Base-by-base conservation (phyloP, 192 early-diverging fungal genomes). In the Coemansia umbellata region DNA sequence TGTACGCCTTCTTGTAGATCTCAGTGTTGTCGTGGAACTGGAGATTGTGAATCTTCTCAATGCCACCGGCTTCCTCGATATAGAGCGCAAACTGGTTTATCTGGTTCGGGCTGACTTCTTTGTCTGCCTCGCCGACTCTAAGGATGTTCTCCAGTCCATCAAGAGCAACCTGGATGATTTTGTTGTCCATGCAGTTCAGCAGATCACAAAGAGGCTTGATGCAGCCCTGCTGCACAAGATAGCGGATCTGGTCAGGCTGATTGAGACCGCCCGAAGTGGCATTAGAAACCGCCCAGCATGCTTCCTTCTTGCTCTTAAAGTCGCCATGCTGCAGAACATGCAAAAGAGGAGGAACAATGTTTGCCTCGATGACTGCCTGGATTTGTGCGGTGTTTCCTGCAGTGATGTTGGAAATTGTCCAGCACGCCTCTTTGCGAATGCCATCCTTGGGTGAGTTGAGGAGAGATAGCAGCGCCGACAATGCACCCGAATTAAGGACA, bases 341-440 rank as follows among this genome's bases (percentile, higher is more conserved):
- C 63, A 96, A 89, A 26, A 99, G 82, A 11, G 89, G 92, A 11
- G 95, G 92, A 51, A 97, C 84, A 42, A 97, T 81, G 75, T 91
- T 92, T 63, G 91, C 91, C 47, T 99, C 92, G 54, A 99, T 95
- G 36, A 99, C 87, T 27, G 82, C 81, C 78, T 99, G 88, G 77
- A 99, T 97, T 75, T 99, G 95, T 17, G 71, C 63, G 15, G 90
- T 79, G 69, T 90, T 95, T 36, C 96, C 96, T 9, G 96, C 94
- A 24, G 96, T 99, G 72, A 99, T 91, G 81, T 99, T 99, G 22
- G 93, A 95, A 44, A 99, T 93, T 13, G 96, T 99, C 96, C 96
- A 99, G 80, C 94, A 97, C 37, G 95, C 92, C 75, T 99, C 96
- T 83, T 99, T 99, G 61, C 93, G 85, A 69, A 99, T 96, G 37